A percentile compares a stretch with the other conserved stretches of the same genome.
Conservation (phyloP, 78 protist genomes). For the Creolimax fragrantissima region DNA sequence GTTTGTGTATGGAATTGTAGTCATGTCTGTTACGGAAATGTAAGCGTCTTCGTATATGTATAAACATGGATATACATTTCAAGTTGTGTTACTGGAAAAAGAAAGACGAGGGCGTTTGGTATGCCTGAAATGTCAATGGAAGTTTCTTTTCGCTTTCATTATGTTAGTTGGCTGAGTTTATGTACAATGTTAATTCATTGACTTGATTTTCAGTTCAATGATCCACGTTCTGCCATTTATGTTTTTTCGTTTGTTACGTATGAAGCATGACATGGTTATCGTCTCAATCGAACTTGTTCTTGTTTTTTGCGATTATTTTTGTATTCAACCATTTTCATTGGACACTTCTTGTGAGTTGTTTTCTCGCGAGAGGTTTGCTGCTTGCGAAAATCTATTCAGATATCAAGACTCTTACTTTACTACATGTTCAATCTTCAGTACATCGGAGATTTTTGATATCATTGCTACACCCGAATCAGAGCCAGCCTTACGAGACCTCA, state of each 20-base stretch:
- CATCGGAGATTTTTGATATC: not conserved
- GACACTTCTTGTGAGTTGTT: not conserved
- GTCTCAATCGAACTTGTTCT: not conserved
- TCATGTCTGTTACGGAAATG: not conserved
- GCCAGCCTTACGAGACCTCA: not conserved
- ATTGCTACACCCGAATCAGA: not conserved
- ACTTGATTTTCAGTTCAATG: too few species aligned
- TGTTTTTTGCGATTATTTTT: not conserved
- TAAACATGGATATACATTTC: not conserved
- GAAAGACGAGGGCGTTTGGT: not conserved
- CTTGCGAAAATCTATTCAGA: not conserved
- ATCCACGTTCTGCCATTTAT: too few species aligned
- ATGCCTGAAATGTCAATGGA: not conserved
- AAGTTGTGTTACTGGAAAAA: not conserved
- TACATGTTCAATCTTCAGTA: not conserved
- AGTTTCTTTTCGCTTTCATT: too few species aligned
- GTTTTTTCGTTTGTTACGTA: too few species aligned
- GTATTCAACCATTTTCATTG: not conserved
- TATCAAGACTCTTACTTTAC: not conserved
- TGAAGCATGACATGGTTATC: too few species aligned
- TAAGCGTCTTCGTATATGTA: not conserved
- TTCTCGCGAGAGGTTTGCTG: not conserved
- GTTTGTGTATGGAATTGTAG: not conserved
- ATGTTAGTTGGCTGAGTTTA: too few species aligned
- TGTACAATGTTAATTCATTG: too few species aligned